A percentile compares a stretch with the other conserved stretches of the same genome.
phyloP scores from a whole-genome alignment of 306 rosid species.

The Alnus rubra region DNA sequence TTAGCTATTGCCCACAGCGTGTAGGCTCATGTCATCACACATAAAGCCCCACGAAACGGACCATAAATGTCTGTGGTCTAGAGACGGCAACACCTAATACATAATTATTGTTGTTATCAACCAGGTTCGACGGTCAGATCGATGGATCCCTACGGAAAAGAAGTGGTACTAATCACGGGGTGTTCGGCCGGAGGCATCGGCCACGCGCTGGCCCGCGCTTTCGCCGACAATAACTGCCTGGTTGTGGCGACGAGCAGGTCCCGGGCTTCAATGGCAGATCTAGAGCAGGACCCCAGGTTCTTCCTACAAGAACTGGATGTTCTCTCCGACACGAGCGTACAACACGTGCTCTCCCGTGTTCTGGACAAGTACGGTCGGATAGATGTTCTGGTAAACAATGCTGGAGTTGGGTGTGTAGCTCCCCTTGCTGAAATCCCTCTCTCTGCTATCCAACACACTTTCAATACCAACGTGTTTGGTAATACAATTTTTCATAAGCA shows the following conservation, averaged over 20 bases:
- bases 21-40: too few species aligned
- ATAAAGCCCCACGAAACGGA: too few species aligned
- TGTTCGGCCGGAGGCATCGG: slow-evolving; percentile 77
- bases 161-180: slow-evolving; percentile 74
- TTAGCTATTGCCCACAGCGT: too few species aligned
- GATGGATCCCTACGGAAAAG: not conserved
- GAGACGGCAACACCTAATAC: too few species aligned
- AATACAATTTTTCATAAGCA: not conserved
- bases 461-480: slow-evolving; percentile 79
- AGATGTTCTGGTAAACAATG: slow-evolving; percentile 80
- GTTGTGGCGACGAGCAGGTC: slow-evolving; percentile 83
- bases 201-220: slow-evolving; percentile 69
- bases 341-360: slow-evolving; percentile 41
- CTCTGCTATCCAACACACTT: slow-evolving; percentile 52
- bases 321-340: slow-evolving; percentile 66
- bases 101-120: too few species aligned
- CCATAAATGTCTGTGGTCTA: too few species aligned
- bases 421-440: slow-evolving; percentile 81
- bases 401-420: slow-evolving; percentile 74
- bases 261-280: slow-evolving; percentile 52
- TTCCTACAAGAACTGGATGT: slow-evolving; percentile 72
- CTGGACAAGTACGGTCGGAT: slow-evolving; percentile 53
- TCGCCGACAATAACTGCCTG: slow-evolving; percentile 57
- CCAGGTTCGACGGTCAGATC: too few species aligned
- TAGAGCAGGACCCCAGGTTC: slow-evolving; percentile 51